phyloP scores from a whole-genome alignment of 768 basidiomycete genomes.

The Mycena latifolia region DNA sequence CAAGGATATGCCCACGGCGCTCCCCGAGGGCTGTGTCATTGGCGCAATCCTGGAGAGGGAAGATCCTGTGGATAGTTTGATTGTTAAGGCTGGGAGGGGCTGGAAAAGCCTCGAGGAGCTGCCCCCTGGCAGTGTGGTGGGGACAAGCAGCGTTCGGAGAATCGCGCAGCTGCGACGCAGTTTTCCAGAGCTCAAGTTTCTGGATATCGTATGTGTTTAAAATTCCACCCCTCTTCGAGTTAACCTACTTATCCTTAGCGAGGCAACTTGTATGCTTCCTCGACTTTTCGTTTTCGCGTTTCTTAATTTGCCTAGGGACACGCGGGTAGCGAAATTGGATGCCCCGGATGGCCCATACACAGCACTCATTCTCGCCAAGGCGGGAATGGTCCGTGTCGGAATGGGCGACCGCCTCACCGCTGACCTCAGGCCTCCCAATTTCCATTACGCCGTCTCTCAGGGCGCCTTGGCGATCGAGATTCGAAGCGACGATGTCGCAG shows the following conservation, averaged over 20 bases:
- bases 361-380: slow-evolving; percentile 93
- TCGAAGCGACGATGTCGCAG: slow-evolving; percentile 70
- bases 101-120: slow-evolving; percentile 86
- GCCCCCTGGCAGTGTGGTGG: slow-evolving; percentile 89
- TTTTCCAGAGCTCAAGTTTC: slow-evolving; percentile 82
- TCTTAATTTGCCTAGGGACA: slow-evolving; percentile 67
- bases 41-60: slow-evolving; percentile 89
- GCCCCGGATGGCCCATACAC: slow-evolving; percentile 84
- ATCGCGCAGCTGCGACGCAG: slow-evolving; percentile 89
- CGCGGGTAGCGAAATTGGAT: slow-evolving; percentile 94
- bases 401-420: slow-evolving; percentile 80
- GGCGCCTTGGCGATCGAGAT: slow-evolving; percentile 93
- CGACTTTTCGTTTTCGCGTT: slow-evolving; percentile 9
- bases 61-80: slow-evolving; percentile 89
- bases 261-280: slow-evolving; percentile 80
- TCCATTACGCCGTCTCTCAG: slow-evolving; percentile 94
- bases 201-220: slow-evolving; percentile 80
- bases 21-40: slow-evolving; percentile 88
- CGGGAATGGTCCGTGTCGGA: slow-evolving; percentile 89
- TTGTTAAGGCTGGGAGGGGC: slow-evolving; percentile 77
- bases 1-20: slow-evolving; percentile 92
- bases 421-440: slow-evolving; percentile 77
- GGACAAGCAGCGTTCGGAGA: slow-evolving; percentile 93
- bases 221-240: neutral
- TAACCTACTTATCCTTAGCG: slow-evolving; percentile 61